Evolutionary conservation across 768 basidiomycete species (phyloP).

Genomic region (Suillus americanus): DNA sequence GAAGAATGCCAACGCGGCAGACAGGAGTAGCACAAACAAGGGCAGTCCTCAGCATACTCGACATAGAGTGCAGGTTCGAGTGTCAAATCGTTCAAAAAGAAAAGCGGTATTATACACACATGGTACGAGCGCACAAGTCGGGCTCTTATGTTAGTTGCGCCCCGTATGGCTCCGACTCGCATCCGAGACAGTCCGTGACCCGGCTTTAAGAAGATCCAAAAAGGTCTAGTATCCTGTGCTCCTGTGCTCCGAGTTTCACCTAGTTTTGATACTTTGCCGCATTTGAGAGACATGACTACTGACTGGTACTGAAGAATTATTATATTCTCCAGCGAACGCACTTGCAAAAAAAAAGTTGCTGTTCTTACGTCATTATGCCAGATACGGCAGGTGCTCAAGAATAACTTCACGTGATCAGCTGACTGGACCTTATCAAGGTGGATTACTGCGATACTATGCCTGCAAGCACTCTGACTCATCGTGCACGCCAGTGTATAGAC

Average conservation of each 20-base stretch:
- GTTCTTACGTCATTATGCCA: conserved; percentile 9
- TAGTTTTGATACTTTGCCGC: not conserved
- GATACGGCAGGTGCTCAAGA: conserved; percentile 12
- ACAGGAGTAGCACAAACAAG: conserved; percentile 7
- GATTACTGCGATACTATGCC: not conserved
- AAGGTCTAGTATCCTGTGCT: not conserved
- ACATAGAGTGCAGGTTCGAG: conserved; percentile 3
- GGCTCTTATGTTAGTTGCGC: conserved; percentile 19
- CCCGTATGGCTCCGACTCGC: conserved; percentile 26
- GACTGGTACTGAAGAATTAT: not conserved
- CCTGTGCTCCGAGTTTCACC: not conserved
- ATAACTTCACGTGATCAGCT: not conserved
- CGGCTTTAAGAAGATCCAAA: too few species aligned
- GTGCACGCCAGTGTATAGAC: not conserved
- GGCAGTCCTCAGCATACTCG: conserved; percentile 7
- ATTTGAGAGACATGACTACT: not conserved
- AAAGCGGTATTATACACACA: not conserved
- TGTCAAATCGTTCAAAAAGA: not conserved
- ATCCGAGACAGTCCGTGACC: conserved; percentile 15
- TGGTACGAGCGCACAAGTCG: not conserved
- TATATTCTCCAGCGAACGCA: not conserved
- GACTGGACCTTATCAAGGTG: too few species aligned
- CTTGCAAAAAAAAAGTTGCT: not conserved
- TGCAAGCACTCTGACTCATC: not conserved
- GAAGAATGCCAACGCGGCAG: conserved; percentile 12